A percentile compares a stretch with the other conserved stretches of the same genome.
These are phyloP conservation scores for Globisporangium iwayamae DNA, from an alignment of 352 stramenopile genomes.

Conservation along the genomic window DNA sequence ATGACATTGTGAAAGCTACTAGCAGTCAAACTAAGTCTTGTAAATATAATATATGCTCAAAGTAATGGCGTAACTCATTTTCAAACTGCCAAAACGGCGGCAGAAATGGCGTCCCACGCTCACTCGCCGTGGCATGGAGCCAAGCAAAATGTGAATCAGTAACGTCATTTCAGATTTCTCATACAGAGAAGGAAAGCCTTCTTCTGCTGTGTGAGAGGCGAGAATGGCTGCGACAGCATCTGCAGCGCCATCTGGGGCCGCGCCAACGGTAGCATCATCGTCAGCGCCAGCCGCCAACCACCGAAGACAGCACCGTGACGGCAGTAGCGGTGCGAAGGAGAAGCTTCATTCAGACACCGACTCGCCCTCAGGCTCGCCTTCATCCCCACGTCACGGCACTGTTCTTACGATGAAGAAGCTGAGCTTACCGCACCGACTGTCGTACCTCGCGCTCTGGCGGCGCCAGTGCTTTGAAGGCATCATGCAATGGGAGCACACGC, in stretches of 20 bases:
- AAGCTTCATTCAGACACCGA: neutral
- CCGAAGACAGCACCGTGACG: neutral
- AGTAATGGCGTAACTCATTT: too few species aligned
- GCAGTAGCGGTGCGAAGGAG: neutral
- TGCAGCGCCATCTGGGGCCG: neutral
- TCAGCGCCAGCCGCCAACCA: slow-evolving; percentile 4
- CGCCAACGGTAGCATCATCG: neutral
- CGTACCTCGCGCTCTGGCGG: slow-evolving; percentile 36
- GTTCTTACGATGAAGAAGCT: slow-evolving; percentile 6
- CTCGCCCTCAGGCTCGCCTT: neutral
- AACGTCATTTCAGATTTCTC: slow-evolving; percentile 5
- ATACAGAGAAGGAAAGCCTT: neutral
- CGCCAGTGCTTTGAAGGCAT: slow-evolving; percentile 64
- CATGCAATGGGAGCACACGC: slow-evolving; percentile 54
- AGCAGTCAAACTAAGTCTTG: neutral
- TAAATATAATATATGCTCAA: too few species aligned
- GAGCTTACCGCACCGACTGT: slow-evolving; percentile 1
- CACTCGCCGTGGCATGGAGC: neutral
- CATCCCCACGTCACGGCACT: neutral
- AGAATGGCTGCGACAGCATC: slow-evolving; percentile 8
- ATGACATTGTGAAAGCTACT: too few species aligned
- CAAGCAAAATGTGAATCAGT: slow-evolving; percentile 1
- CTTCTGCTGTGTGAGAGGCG: neutral
- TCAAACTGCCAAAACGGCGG: too few species aligned
- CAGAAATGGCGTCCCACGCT: too few species aligned